phyloP scores from a whole-genome alignment of 495 filamentous ascomycete genomes.

The Ramalina intermedia region DNA sequence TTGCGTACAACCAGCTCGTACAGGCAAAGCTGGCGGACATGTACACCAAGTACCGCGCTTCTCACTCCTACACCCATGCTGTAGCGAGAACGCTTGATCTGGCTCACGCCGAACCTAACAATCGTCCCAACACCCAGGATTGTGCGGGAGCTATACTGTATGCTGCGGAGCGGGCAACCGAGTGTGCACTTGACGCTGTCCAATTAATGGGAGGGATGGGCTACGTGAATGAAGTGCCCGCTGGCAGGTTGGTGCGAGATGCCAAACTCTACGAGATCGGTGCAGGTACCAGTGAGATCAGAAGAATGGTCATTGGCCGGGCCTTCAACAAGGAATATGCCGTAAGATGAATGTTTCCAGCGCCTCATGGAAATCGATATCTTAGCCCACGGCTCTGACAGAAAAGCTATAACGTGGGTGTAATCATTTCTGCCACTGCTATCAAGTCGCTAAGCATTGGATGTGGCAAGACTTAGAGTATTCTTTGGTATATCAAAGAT shows the following conservation, averaged over 20 bases:
- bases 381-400: too few relatives aligned
- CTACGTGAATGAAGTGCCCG: constrained; percentile 89
- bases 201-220: constrained; percentile 93
- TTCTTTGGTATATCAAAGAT: too few relatives aligned
- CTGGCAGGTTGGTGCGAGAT: constrained; percentile 72
- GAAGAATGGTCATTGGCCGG: constrained; percentile 87
- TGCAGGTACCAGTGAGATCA: constrained; percentile 85
- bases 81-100: constrained; percentile 67
- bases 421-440: too few relatives aligned
- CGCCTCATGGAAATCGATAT: too few relatives aligned
- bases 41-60: constrained; percentile 83
- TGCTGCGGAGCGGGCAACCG: constrained; percentile 84
- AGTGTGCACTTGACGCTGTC: constrained; percentile 79
- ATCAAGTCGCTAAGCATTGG: too few relatives aligned
- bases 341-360: not conserved
- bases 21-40: constrained; percentile 93
- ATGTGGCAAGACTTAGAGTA: too few relatives aligned
- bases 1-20: constrained; percentile 85
- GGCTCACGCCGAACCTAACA: constrained; percentile 40
- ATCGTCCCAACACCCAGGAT: constrained; percentile 66
- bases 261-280: constrained; percentile 94
- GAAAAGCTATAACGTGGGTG: too few relatives aligned
- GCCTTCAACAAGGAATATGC: constrained; percentile 86
- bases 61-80: constrained; percentile 62
- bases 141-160: constrained; percentile 91